phyloP scores from a whole-genome alignment of 2,329 filamentous ascomycete species.

The Aspergillus proliferans region DNA sequence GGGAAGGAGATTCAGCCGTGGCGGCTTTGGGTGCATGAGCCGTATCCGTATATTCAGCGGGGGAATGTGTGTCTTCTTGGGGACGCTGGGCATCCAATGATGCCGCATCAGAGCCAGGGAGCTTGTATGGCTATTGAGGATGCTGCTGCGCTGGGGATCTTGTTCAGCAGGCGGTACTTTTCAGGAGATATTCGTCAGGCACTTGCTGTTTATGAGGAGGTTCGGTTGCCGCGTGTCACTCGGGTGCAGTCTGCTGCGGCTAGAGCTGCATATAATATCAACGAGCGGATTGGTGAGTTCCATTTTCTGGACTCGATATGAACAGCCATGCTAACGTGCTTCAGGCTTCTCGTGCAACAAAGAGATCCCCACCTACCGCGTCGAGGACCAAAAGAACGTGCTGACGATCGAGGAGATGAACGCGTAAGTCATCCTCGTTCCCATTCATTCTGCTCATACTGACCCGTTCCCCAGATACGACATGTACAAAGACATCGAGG shows the following conservation, averaged over 20 bases:
- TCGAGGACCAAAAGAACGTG: conserved; percentile 55
- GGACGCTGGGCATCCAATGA: conserved; percentile 63
- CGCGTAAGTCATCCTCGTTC: conserved; percentile 37
- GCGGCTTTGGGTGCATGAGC: conserved; percentile 59
- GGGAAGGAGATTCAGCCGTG: conserved; percentile 60
- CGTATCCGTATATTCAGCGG: conserved; percentile 54
- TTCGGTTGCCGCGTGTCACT: conserved; percentile 51
- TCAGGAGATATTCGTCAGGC: conserved; percentile 45
- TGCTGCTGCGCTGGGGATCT: conserved; percentile 55
- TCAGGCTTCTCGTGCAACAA: conserved; percentile 59
- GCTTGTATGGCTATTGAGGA: conserved; percentile 66
- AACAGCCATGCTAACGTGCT: conserved; percentile 5
- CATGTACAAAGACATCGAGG: conserved; percentile 53
- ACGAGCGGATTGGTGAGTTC: conserved; percentile 52
- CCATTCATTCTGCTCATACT: not conserved
- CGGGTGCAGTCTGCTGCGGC: conserved; percentile 53
- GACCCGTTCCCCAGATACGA: conserved; percentile 43
- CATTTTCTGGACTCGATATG: not conserved
- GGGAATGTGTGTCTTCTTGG: conserved; percentile 53
- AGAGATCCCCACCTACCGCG: conserved; percentile 52
- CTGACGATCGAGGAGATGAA: conserved; percentile 67
- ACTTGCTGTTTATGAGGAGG: conserved; percentile 47
- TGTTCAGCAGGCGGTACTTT: conserved; percentile 49
- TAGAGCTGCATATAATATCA: conserved; percentile 56
- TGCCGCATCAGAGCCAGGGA: conserved; percentile 64